Conservation (phyloP, 148 eudicot species). For the Nyssa sinensis region DNA sequence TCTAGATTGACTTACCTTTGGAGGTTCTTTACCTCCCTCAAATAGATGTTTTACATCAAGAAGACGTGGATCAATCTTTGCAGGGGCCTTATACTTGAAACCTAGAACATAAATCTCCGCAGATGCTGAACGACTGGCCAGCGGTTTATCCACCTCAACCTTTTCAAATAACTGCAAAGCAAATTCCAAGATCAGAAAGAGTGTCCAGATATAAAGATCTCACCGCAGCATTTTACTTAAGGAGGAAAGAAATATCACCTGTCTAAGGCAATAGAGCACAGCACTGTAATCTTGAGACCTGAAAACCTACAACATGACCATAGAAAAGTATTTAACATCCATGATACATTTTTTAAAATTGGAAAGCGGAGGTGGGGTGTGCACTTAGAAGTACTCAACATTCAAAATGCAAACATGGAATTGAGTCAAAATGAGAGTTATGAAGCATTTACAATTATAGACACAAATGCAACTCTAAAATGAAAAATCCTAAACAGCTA, state of each 20-base stretch:
- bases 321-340: neutral
- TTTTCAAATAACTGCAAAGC: slow-evolving; percentile 74
- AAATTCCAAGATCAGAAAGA: slow-evolving; percentile 13
- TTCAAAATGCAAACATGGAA: too few species aligned
- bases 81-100: slow-evolving; percentile 87
- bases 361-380: too few species aligned
- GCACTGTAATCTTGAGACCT: slow-evolving; percentile 97
- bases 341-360: neutral
- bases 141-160: slow-evolving; percentile 92
- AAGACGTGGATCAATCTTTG: slow-evolving; percentile 92
- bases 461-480: too few species aligned
- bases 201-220: neutral
- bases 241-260: slow-evolving; percentile 44
- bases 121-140: slow-evolving; percentile 87
- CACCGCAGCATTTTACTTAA: neutral
- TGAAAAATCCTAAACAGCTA: neutral
- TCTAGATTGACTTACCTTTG: slow-evolving; percentile 46
- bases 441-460: too few species aligned
- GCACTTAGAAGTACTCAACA: too few species aligned
- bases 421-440: too few species aligned
- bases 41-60: slow-evolving; percentile 87
- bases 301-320: slow-evolving; percentile 52
- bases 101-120: slow-evolving; percentile 89
- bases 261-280: slow-evolving; percentile 85
- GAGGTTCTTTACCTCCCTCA: slow-evolving; percentile 70